Base-by-base conservation (phyloP, 2,329 filamentous ascomycete genomes). In the Neofusicoccum ribis region DNA sequence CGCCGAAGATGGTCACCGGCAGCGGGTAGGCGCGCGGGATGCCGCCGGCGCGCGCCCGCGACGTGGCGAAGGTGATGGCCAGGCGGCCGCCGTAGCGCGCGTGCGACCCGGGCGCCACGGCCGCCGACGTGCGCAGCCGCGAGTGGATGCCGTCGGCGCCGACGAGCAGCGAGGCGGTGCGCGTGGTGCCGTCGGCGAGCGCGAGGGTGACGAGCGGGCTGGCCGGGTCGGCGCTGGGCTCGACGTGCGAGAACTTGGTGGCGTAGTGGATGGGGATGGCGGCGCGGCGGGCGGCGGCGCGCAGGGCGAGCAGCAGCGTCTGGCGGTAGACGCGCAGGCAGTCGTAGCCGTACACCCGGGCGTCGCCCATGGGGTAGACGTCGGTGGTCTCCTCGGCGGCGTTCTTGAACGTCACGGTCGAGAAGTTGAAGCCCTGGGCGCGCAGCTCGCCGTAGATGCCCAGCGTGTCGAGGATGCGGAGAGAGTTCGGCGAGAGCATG, bases 121-220 rank as follows among this genome's bases (percentile, higher is more conserved):
- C 27, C 27, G 27, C 5, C 15, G 23, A 47, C 3, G 75, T 78
- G 3, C 85, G 80, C 0, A 88, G 83, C 0, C 75, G 77, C 0
- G 85, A 87, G 70, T 88, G 84, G 58, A 88, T 88, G 0, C 86
- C 86, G 65, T 89, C 86, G 0, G 85, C 84, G 0, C 85, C 86
- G 15, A 88, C 76, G 0, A 89, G 79, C 12, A 85, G 70, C 2
- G 74, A 68, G 0, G 83, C 82, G 0, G 69, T 72, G 1, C 69
- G 75, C 0, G 70, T 75, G 0, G 76, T 76, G 1, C 83, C 84
- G 62, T 86, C 81, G 0, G 72, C 72, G 64, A 87, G 84, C 12
- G 77, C 77, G 68, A 83, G 84, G 0, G 73, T 78, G 51, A 54
- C 5, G 0, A 86, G 82, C 0, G 71, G 71, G 37, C 15, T 17